phyloP scores from a whole-genome alignment of 768 basidiomycete genomes.

The Cytidiella melzeri region DNA sequence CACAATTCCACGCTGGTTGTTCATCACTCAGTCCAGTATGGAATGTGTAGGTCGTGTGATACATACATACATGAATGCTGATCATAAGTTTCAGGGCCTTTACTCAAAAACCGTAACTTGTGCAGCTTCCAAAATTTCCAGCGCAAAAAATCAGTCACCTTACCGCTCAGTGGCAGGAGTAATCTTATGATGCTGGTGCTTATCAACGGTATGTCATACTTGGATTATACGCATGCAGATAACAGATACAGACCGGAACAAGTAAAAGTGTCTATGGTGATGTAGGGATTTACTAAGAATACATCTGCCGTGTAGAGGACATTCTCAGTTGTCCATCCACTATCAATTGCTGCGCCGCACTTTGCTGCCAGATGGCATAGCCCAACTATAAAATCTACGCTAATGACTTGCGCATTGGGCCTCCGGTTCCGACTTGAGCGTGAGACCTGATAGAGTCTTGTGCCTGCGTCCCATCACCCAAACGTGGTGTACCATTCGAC shows the following conservation, averaged over 20 bases:
- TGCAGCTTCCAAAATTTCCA: too few species aligned
- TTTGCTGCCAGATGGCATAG: neutral
- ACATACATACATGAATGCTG: too few species aligned
- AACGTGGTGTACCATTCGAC: slow-evolving; percentile 11
- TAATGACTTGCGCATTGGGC: slow-evolving; percentile 5
- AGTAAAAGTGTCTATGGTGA: neutral
- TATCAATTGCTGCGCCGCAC: neutral
- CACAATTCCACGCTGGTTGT: too few species aligned
- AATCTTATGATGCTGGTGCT: neutral
- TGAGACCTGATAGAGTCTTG: slow-evolving; percentile 1
- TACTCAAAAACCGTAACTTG: too few species aligned
- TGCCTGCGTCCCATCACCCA: neutral
- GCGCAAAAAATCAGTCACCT: neutral
- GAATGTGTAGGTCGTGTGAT: too few species aligned
- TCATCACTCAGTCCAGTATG: too few species aligned
- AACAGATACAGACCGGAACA: neutral
- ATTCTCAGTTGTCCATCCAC: slow-evolving; percentile 1
- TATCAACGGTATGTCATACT: neutral
- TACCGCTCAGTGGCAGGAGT: neutral
- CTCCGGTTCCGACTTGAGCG: slow-evolving; percentile 1
- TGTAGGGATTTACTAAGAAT: slow-evolving; percentile 6
- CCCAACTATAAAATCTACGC: neutral
- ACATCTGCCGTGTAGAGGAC: neutral
- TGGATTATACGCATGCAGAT: neutral
- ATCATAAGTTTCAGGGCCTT: too few species aligned